phyloP scores from a whole-genome alignment of 2,329 filamentous ascomycete genomes.

The Ophiostoma piceae region DNA sequence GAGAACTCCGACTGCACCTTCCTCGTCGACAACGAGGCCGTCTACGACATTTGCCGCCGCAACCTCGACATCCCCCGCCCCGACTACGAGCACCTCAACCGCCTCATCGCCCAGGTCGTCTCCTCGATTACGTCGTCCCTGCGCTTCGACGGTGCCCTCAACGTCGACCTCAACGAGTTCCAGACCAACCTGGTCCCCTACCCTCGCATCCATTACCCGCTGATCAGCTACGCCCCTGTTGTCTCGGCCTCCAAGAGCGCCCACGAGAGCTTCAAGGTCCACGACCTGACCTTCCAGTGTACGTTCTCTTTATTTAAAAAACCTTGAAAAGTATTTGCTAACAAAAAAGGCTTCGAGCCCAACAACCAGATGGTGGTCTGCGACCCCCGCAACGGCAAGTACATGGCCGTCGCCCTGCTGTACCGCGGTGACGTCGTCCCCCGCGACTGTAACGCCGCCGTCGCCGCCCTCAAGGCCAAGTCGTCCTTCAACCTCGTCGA shows the following conservation, averaged over 20 bases:
- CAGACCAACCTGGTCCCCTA: slow-evolving; percentile 72
- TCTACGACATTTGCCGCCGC: slow-evolving; percentile 69
- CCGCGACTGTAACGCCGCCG: slow-evolving; percentile 62
- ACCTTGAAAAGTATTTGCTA: neutral
- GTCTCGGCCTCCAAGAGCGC: slow-evolving; percentile 69
- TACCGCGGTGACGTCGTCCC: slow-evolving; percentile 69
- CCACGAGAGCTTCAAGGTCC: slow-evolving; percentile 83
- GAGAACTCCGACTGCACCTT: slow-evolving; percentile 78
- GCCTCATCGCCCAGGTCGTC: slow-evolving; percentile 67
- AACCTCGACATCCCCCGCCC: slow-evolving; percentile 66
- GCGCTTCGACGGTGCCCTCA: slow-evolving; percentile 66
- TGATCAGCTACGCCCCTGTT: slow-evolving; percentile 68
- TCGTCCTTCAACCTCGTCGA: slow-evolving; percentile 67
- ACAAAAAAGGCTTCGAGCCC: slow-evolving; percentile 59
- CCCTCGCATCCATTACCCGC: slow-evolving; percentile 67
- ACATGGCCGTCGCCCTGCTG: slow-evolving; percentile 68
- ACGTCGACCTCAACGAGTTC: slow-evolving; percentile 72
- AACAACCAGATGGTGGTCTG: slow-evolving; percentile 77
- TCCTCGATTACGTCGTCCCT: slow-evolving; percentile 69
- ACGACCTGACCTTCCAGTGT: slow-evolving; percentile 71
- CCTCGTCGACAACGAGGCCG: slow-evolving; percentile 68
- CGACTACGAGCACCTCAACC: slow-evolving; percentile 66
- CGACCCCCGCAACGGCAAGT: slow-evolving; percentile 68
- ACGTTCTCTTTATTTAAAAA: slow-evolving; percentile 34
- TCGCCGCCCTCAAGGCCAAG: slow-evolving; percentile 65